Evolutionary conservation across 2,329 filamentous ascomycete genomes (phyloP), one percentile per base, ranked within the genome.

Genomic region (Chrysoporthe puriensis): DNA sequence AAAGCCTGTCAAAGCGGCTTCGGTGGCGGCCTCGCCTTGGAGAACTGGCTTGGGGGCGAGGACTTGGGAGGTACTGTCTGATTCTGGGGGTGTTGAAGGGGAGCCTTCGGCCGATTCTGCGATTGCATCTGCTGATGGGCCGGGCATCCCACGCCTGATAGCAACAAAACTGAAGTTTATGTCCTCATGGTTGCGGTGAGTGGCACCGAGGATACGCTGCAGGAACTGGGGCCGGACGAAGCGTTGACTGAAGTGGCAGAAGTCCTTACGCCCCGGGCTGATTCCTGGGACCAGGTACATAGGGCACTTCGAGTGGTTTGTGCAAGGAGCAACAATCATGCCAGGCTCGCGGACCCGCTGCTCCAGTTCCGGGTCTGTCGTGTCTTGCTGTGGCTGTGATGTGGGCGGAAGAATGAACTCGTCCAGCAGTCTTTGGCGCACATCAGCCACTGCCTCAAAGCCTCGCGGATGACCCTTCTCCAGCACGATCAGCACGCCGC

Each of bases 381-480:
- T 74, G 67, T 79, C 81, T 18, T 73, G 81, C 70, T 52, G 76
- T 71, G 66, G 71, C 46, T 66, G 58, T 7, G 73, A 81, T 11
- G 80, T 83, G 0, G 90, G 89, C 16, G 88, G 88, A 14, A 88
- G 80, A 66, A 97, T 91, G 76, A 92, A 90, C 57, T 91, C 88
- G 69, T 91, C 87, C 0, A 98, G 83, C 0, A 99, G 82, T 69
- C 92, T 88, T 54, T 94, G 86, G 62, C 96, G 89, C 6, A 94
- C 94, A 60, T 91, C 91, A 13, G 93, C 95, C 52, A 99, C 88
- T 16, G 93, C 92, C 77, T 98, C 96, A 72, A 99, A 99, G 0
- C 96, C 96, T 56, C 93, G 88, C 14, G 94, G 92, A 14, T 97
- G 88, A 0, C 94, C 96, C 77, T 97, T 98, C 77, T 99, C 96